A percentile compares a stretch with the other conserved stretches of the same genome.
Conservation (phyloP, 345 rosid genomes). For the Microcos paniculata region DNA sequence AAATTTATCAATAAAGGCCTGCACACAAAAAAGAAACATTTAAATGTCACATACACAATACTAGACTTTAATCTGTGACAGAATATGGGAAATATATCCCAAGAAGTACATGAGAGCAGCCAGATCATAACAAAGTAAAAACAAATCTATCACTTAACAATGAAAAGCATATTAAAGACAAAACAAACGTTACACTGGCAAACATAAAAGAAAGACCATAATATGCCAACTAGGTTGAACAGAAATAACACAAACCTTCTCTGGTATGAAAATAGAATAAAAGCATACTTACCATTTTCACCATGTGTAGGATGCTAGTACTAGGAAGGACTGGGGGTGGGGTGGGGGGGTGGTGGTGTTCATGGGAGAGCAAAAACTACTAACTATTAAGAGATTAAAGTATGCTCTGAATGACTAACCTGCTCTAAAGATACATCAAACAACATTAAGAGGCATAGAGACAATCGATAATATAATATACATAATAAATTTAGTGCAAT, state of each 20-base stretch:
- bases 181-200: not conserved
- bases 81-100: not conserved
- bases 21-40: constrained; percentile 23
- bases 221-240: not conserved
- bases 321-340: not conserved
- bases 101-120: not conserved
- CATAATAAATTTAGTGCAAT: not conserved
- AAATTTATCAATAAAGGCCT: constrained; percentile 98
- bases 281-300: not conserved
- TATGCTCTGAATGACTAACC: not conserved
- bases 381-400: not conserved
- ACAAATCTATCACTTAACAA: not conserved
- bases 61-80: constrained; percentile 9
- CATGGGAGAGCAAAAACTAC: not conserved
- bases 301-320: not conserved
- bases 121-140: not conserved
- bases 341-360: not conserved
- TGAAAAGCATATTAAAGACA: not conserved
- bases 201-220: not conserved
- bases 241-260: constrained; percentile 2
- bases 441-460: not conserved
- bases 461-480: too few species aligned
- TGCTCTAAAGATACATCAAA: not conserved
- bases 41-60: constrained; percentile 12
- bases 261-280: not conserved